Evolutionary conservation across 371 early-diverging fungal species (phyloP).

Genomic region (Mucor circinelloides): DNA sequence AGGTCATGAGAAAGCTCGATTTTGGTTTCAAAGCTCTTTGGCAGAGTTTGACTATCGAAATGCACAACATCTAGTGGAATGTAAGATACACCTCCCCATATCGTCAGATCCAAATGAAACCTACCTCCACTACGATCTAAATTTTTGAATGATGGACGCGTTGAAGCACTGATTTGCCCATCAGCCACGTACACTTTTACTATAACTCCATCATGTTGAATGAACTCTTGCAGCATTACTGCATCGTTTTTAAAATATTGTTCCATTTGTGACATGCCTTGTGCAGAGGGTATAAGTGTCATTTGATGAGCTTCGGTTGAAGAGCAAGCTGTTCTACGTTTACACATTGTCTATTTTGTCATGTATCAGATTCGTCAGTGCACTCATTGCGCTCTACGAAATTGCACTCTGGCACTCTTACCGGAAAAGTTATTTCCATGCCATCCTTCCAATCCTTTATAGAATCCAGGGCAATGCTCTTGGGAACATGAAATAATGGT

Average conservation of each 20-base stretch:
- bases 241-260: constrained; percentile 28
- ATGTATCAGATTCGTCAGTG: background rate
- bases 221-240: constrained; percentile 51
- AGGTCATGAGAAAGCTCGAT: constrained; percentile 23
- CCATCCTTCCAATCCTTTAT: constrained; percentile 13
- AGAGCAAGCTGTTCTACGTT: constrained; percentile 48
- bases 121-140: constrained; percentile 26
- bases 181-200: constrained; percentile 53
- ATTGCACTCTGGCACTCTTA: constrained; percentile 5
- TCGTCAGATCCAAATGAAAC: background rate
- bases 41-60: constrained; percentile 53
- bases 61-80: constrained; percentile 24
- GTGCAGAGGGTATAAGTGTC: constrained; percentile 38
- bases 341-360: constrained; percentile 42
- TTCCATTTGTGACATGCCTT: constrained; percentile 19
- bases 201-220: constrained; percentile 52
- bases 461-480: constrained; percentile 21
- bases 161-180: constrained; percentile 35
- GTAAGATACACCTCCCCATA: background rate
- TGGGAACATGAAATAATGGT: constrained; percentile 37
- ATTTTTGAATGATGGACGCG: constrained; percentile 51
- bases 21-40: constrained; percentile 39
- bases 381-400: background rate
- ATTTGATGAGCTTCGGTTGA: constrained; percentile 50
- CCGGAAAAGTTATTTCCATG: constrained; percentile 35